phyloP scores from a whole-genome alignment of 106 monocot species.

The Dioscorea zingiberensis region DNA sequence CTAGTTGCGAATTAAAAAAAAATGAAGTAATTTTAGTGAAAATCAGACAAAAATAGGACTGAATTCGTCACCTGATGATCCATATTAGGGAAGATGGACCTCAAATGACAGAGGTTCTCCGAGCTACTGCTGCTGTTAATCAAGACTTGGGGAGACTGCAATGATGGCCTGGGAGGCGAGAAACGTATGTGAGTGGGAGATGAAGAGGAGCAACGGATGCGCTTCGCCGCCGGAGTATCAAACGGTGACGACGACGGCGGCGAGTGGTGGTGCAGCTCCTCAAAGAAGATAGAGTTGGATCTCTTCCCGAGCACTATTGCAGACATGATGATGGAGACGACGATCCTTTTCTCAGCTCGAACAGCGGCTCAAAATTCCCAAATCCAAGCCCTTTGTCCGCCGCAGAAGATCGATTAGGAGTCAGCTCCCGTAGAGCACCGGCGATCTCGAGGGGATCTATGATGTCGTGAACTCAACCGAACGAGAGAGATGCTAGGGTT shows the following conservation, averaged over 20 bases:
- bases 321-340: constrained; percentile 19
- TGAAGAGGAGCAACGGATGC: constrained; percentile 19
- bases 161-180: constrained; percentile 2
- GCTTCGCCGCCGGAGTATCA: constrained; percentile 19
- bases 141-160: background rate
- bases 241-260: too few relatives aligned
- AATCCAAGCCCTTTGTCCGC: background rate
- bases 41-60: too few relatives aligned
- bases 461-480: background rate
- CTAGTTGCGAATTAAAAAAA: too few relatives aligned
- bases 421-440: background rate
- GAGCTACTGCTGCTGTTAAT: background rate
- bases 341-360: background rate
- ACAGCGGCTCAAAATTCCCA: background rate
- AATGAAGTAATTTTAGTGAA: too few relatives aligned
- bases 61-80: constrained; percentile 26
- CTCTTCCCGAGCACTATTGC: constrained; percentile 46
- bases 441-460: background rate
- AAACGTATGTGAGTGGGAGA: constrained; percentile 5
- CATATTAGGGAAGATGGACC: constrained; percentile 41
- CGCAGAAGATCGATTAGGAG: background rate
- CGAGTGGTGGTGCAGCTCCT: constrained; percentile 13
- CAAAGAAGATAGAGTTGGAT: constrained; percentile 47
- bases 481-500: background rate
- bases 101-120: constrained; percentile 16